Conservation (phyloP, 2,329 filamentous ascomycete species). For the Botrytis paeoniae region DNA sequence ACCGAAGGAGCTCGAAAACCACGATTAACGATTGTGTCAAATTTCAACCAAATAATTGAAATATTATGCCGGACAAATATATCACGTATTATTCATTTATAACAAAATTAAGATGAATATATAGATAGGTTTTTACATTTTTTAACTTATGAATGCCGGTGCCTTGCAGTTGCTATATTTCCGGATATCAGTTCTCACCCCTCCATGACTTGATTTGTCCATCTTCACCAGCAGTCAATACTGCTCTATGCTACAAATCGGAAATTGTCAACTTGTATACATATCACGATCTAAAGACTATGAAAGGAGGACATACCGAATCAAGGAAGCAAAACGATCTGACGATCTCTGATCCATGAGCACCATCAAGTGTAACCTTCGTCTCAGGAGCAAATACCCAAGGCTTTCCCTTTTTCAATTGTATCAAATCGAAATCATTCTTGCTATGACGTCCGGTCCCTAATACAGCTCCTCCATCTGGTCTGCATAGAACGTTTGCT, state of each 20-base stretch:
- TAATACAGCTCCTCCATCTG: slow-evolving; percentile 58
- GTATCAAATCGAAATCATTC: slow-evolving; percentile 58
- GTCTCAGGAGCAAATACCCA: slow-evolving; percentile 57
- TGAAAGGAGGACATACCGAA: slow-evolving; percentile 41
- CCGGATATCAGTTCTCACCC: slow-evolving; percentile 25
- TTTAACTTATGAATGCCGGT: not conserved
- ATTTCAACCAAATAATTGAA: not conserved
- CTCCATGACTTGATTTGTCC: slow-evolving; percentile 42
- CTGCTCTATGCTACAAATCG: slow-evolving; percentile 33
- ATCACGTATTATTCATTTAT: not conserved
- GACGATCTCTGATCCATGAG: slow-evolving; percentile 62
- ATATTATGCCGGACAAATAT: not conserved
- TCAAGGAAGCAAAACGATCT: slow-evolving; percentile 63
- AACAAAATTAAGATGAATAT: not conserved
- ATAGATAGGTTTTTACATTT: not conserved
- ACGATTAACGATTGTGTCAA: not conserved
- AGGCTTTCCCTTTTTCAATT: slow-evolving; percentile 50
- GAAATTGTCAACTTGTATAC: slow-evolving; percentile 6
- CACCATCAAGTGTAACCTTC: slow-evolving; percentile 58
- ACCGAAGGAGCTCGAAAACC: slow-evolving; percentile 2
- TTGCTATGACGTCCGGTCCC: slow-evolving; percentile 63
- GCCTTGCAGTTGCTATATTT: not conserved
- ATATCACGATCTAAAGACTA: not conserved
- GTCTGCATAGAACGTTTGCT: slow-evolving; percentile 61
- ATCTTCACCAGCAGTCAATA: slow-evolving; percentile 43